These are phyloP conservation scores for Sophora flavescens DNA, from an alignment of 306 rosid genomes.

Conservation along the genomic window DNA sequence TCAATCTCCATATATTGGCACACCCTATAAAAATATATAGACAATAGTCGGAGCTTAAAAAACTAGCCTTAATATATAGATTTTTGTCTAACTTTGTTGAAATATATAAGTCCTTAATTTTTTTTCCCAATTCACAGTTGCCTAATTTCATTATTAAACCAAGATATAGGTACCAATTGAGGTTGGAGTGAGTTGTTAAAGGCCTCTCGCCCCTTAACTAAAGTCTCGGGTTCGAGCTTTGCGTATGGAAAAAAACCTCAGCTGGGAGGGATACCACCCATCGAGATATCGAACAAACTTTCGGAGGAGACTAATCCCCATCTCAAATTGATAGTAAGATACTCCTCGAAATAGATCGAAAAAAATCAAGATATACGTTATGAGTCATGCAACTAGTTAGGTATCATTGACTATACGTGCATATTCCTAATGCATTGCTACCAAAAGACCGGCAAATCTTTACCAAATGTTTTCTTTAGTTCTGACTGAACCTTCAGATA, in stretches of 20 bases:
- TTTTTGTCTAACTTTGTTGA: background rate
- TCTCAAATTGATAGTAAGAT: too few relatives aligned
- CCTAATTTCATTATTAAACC: constrained; percentile 36
- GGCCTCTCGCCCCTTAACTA: too few relatives aligned
- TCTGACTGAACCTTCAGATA: background rate
- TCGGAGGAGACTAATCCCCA: too few relatives aligned
- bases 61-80: background rate
- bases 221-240: too few relatives aligned
- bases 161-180: too few relatives aligned
- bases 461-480: constrained; percentile 28
- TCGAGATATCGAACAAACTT: too few relatives aligned
- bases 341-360: too few relatives aligned
- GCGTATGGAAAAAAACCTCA: too few relatives aligned
- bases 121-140: background rate
- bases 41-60: background rate
- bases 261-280: too few relatives aligned
- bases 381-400: constrained; percentile 38
- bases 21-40: background rate
- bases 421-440: constrained; percentile 41
- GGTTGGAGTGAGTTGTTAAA: too few relatives aligned
- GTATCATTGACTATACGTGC: constrained; percentile 30
- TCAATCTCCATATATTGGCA: background rate
- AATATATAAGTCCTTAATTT: background rate
- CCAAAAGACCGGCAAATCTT: constrained; percentile 44
- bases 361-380: background rate